phyloP scores from a whole-genome alignment of 805 yeast genomes.

The Metschnikowia hibisci region DNA sequence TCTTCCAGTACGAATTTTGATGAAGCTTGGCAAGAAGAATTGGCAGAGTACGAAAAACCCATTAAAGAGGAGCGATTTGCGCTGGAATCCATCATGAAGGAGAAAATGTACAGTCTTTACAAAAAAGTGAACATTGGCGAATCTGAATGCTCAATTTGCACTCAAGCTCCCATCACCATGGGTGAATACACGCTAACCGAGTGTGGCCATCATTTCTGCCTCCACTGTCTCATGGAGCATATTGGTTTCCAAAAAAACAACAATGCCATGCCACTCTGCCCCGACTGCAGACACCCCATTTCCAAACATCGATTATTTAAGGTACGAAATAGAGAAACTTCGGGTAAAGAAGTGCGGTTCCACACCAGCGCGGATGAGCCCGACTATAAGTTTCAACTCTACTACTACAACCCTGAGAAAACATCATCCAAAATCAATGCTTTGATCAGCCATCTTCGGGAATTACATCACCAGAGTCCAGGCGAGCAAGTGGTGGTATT shows the following conservation, averaged over 20 bases:
- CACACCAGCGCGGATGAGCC: conserved; percentile 24
- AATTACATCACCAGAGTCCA: conserved; percentile 50
- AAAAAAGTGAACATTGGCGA: conserved; percentile 33
- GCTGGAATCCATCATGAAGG: conserved; percentile 21
- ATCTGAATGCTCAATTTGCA: conserved; percentile 83
- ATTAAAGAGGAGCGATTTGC: conserved; percentile 17
- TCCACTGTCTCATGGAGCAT: conserved; percentile 68
- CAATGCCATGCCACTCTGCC: conserved; percentile 55
- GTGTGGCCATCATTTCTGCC: conserved; percentile 81
- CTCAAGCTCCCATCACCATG: conserved; percentile 56
- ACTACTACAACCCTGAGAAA: conserved; percentile 46
- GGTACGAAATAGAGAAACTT: conserved; percentile 27
- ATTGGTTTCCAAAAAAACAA: conserved; percentile 60
- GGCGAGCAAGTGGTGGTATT: conserved; percentile 80
- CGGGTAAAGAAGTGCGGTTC: conserved; percentile 26
- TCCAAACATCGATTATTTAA: conserved; percentile 47
- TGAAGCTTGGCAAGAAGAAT: conserved; percentile 35
- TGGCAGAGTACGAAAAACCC: conserved; percentile 16
- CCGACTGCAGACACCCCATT: conserved; percentile 64
- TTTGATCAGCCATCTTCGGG: conserved; percentile 53
- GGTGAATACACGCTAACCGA: conserved; percentile 58
- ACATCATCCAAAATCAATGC: conserved; percentile 75
- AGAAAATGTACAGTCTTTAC: conserved; percentile 28
- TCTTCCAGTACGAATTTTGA: conserved; percentile 50
- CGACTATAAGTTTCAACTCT: conserved; percentile 31